Evolutionary conservation across 148 eudicot genomes (phyloP).

Genomic region (Rhododendron henanense): DNA sequence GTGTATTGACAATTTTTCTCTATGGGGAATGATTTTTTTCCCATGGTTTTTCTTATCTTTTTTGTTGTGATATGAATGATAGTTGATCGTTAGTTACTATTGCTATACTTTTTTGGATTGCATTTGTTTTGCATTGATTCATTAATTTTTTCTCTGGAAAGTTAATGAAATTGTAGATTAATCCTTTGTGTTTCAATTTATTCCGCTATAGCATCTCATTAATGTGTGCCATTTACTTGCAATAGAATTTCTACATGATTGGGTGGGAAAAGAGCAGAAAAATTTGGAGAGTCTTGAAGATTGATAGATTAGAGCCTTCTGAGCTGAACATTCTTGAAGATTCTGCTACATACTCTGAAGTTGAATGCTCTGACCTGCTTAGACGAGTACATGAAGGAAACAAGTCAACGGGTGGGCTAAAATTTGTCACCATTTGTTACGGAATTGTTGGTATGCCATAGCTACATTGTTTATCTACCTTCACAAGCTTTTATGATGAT

Average conservation of each 20-base stretch:
- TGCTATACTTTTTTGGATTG: neutral
- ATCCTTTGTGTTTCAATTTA: neutral
- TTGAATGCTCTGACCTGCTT: constrained; percentile 44
- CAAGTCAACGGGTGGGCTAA: constrained; percentile 63
- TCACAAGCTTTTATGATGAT: neutral
- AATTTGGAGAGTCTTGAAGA: constrained; percentile 82
- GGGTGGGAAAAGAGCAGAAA: constrained; percentile 75
- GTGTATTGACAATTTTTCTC: neutral
- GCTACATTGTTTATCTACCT: neutral
- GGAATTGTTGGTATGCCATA: constrained; percentile 75
- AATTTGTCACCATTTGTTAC: constrained; percentile 59
- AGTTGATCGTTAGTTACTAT: neutral
- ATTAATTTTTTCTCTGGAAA: neutral
- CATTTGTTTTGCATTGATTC: neutral
- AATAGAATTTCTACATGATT: constrained; percentile 86
- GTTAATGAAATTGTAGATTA: neutral
- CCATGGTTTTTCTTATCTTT: neutral
- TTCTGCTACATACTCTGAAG: constrained; percentile 50
- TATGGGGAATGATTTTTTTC: neutral
- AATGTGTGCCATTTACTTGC: constrained; percentile 7
- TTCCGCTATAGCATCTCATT: neutral
- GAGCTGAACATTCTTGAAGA: constrained; percentile 65
- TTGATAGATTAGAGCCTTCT: constrained; percentile 68
- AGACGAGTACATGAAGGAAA: constrained; percentile 52
- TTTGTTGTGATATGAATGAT: neutral